These are phyloP conservation scores for Vitis riparia DNA, from an alignment of 164 flowering plant species.

Conservation along the genomic window DNA sequence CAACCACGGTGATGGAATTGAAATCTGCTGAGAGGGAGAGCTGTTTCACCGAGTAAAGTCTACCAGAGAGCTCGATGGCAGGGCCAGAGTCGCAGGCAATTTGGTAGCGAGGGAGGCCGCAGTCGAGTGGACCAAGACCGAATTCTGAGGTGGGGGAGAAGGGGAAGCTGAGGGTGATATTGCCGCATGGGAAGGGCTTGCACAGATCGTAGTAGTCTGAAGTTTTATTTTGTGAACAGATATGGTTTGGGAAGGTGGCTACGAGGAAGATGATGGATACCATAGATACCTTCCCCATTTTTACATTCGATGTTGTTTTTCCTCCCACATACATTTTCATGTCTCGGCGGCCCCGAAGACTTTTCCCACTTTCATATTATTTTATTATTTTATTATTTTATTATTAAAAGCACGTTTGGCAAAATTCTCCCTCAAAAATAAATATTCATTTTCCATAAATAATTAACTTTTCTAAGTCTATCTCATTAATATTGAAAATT, in stretches of 20 bases:
- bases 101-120: slow-evolving; percentile 14
- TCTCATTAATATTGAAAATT: no score
- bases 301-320: no score
- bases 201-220: slow-evolving; percentile 7
- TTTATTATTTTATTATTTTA: no score
- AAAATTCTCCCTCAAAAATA: no score
- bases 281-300: no score
- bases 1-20: neutral
- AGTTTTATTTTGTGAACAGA: neutral
- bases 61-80: slow-evolving; percentile 1
- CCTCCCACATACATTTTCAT: no score
- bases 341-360: no score
- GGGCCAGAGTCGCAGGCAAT: slow-evolving; percentile 5
- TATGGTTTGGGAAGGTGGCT: neutral
- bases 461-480: no score
- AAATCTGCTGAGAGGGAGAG: neutral
- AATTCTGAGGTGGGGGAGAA: slow-evolving; percentile 6
- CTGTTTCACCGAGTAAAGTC: slow-evolving; percentile 7
- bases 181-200: slow-evolving; percentile 15
- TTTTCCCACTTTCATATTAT: no score
- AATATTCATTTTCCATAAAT: no score
- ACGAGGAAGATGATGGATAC: no score
- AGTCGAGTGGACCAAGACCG: neutral
- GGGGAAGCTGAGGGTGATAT: slow-evolving; percentile 21
- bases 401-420: no score